phyloP scores from a whole-genome alignment of 73 alveolate genomes.

The Paraurostyla sp. region DNA sequence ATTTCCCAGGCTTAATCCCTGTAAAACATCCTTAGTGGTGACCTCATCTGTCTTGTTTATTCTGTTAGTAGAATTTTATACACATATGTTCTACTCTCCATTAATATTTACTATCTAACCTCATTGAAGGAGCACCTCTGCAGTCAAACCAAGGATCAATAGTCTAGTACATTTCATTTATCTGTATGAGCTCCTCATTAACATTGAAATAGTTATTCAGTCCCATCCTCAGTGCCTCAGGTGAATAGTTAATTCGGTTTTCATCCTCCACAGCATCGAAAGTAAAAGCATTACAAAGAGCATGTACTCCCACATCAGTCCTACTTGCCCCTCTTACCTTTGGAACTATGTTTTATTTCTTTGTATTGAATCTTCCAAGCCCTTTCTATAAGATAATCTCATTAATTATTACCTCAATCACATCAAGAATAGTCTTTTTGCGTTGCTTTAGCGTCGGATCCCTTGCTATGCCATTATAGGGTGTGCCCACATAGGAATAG shows the following conservation, averaged over 20 bases:
- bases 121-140: conserved; percentile 16
- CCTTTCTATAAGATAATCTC: not conserved
- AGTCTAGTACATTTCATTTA: not conserved
- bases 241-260: not conserved
- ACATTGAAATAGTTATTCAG: not conserved
- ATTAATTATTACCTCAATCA: not conserved
- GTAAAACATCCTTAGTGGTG: not conserved
- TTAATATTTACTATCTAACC: not conserved
- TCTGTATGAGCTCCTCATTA: conserved; percentile 8
- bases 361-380: conserved; percentile 4
- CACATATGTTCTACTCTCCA: conserved; percentile 25
- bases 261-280: conserved; percentile 24
- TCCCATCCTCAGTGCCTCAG: conserved; percentile 22
- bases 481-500: conserved; percentile 40
- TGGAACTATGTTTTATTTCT: not conserved
- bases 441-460: not conserved
- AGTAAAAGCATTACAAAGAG: conserved; percentile 42
- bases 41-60: not conserved
- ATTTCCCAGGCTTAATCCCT: conserved; percentile 15
- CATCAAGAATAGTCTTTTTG: not conserved
- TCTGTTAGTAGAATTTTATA: conserved; percentile 21
- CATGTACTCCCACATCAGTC: conserved; percentile 62
- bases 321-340: conserved; percentile 31
- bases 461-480: conserved; percentile 17
- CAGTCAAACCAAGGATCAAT: conserved; percentile 48